Base-by-base conservation (phyloP, 2,329 filamentous ascomycete species). In the Diplodia seriata region DNA sequence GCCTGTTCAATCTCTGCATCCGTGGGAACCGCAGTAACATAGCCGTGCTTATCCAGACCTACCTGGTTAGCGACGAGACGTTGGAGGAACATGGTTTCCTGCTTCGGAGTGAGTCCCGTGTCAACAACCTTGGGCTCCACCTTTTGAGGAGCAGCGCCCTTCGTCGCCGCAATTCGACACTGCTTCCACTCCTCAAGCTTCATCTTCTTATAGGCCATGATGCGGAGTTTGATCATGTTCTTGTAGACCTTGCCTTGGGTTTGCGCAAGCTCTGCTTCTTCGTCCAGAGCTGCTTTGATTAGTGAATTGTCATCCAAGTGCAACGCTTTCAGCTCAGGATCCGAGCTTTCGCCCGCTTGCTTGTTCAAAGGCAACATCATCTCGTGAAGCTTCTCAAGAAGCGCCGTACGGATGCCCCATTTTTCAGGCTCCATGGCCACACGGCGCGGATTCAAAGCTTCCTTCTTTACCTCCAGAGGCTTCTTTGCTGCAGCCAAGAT, bases 171-270 rank as follows among this genome's bases (percentile, higher is more conserved):
- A 43, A 54, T 15, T 4, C 87, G 82, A 70, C 90, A 88, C 36
- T 87, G 84, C 69, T 87, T 86, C 92, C 94, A 98, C 56, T 91
- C 86, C 3, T 85, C 83, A 3, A 87, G 75, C 0, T 82, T 83
- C 91, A 97, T 94, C 70, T 90, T 90, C 74, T 90, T 92, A 75
- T 93, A 89, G 53, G 85, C 84, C 73, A 91, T 85, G 68, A 98
- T 90, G 40, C 89, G 89, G 71, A 93, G 91, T 75, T 94, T 96
- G 77, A 98, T 88, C 31, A 93, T 83, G 73, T 97, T 97, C 8
- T 86, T 83, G 74, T 99, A 99, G 33, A 98, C 87, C 0, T 85
- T 79, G 1, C 85, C 81, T 69, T 90, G 90, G 18, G 89, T 87
- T 14, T 83, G 83, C 1, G 93, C 93, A 8, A 88, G 82, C 43